Conservation (phyloP, 163 green algal genomes). For the Prototheca stagnorum region DNA sequence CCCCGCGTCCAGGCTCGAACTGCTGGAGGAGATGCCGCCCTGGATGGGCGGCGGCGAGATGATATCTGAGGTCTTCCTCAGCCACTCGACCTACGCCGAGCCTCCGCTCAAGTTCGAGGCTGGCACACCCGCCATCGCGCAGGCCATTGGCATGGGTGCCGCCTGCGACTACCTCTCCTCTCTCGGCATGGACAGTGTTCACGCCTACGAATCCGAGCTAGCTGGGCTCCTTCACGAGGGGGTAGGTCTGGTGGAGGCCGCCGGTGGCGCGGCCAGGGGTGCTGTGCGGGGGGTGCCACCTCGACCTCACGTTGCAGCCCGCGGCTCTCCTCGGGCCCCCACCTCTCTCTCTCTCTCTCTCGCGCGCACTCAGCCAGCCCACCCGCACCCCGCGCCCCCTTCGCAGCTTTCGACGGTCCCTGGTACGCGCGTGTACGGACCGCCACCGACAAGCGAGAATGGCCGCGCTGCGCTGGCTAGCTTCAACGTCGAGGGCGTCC, state of each 20-base stretch:
- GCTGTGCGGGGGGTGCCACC: no score
- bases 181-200: constrained; percentile 51
- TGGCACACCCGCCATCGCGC: constrained; percentile 83
- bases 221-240: constrained; percentile 52
- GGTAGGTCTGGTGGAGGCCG: no score
- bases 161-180: constrained; percentile 71
- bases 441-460: constrained; percentile 24
- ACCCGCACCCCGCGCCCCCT: no score
- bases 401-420: constrained; percentile 45
- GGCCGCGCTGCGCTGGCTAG: constrained; percentile 61
- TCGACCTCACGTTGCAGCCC: no score
- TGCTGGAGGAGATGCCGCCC: constrained; percentile 81
- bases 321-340: no score
- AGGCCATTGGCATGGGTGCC: constrained; percentile 86
- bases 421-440: constrained; percentile 74
- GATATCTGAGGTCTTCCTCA: constrained; percentile 79
- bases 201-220: constrained; percentile 65
- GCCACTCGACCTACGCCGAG: constrained; percentile 77
- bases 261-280: no score
- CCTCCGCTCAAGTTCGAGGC: constrained; percentile 88
- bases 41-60: constrained; percentile 91
- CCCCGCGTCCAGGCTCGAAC: constrained; percentile 23
- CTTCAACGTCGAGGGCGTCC: constrained; percentile 90
- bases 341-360: neutral
- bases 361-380: neutral